Evolutionary conservation across 257 asterid genomes (phyloP), one percentile per base, ranked within the genome.

Genomic region (Buddleja alternifolia): DNA sequence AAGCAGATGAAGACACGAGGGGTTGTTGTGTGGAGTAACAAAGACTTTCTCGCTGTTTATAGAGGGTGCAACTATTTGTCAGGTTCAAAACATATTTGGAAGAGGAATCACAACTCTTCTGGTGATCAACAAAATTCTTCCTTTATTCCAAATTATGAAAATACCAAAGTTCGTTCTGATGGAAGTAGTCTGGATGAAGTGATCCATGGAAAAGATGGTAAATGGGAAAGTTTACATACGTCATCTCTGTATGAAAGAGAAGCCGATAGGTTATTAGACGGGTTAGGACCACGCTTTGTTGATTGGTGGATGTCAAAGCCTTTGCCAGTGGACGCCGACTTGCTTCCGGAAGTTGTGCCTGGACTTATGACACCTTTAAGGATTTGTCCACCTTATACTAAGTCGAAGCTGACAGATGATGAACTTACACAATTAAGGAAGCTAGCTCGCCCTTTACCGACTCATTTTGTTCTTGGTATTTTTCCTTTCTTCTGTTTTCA

Each of bases 281-380:
- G 87, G 46, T 73, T 93, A 73, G 99, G 99, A 47, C 97, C 99
- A 19, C 97, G 96, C 39, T 93, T 85, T 80, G 83, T 82, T 67
- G 99, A 90, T 76, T 90, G 99, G 99, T 93, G 99, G 99, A 73
- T 78, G 86, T 83, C 69, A 58, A 90, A 87, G 80, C 97, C 98
- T 75, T 74, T 93, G 84, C 99, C 99, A 0, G 95, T 93, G 60
- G 95, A 93, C 69, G 98, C 85, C 15, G 98, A 90, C 70, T 80
- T 86, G 81, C 97, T 93, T 81, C 96, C 92, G 0, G 94, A 86
- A 80, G 72, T 67, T 69, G 84, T 84, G 77, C 90, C 90, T 72
- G 96, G 92, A 81, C 86, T 80, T 29, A 83, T 63, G 80, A 73
- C 86, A 11, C 95, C 96, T 37, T 78, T 77, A 66, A 88, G 99